These are phyloP conservation scores for Trypanosoma avium DNA, from an alignment of 208 protist genomes.

Conservation along the genomic window DNA sequence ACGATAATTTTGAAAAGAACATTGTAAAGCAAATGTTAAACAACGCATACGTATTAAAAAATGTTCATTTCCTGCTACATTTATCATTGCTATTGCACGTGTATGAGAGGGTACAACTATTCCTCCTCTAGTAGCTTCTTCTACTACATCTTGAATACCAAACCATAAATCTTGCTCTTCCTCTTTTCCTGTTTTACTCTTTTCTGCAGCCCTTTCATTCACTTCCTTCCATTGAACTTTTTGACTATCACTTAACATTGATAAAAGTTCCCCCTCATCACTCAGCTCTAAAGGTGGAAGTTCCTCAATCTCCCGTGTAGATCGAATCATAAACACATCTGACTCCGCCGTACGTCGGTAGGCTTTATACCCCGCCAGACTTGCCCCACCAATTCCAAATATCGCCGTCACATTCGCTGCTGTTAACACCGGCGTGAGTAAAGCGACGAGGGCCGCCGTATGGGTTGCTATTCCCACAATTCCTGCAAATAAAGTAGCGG, in stretches of 20 bases:
- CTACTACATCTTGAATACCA: conserved; percentile 44
- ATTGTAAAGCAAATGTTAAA: conserved; percentile 65
- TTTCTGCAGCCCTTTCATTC: conserved; percentile 13
- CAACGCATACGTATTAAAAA: conserved; percentile 49
- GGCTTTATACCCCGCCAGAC: conserved; percentile 74
- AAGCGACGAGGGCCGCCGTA: conserved; percentile 50
- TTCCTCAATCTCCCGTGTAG: conserved; percentile 61
- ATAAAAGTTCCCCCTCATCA: conserved; percentile 11
- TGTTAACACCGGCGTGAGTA: conserved; percentile 71
- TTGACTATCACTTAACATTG: conserved; percentile 19
- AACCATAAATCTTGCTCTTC: conserved; percentile 4
- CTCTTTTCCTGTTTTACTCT: not conserved
- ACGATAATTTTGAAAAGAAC: conserved; percentile 35
- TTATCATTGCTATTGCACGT: conserved; percentile 48
- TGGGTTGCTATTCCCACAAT: conserved; percentile 71
- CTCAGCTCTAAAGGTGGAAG: conserved; percentile 22
- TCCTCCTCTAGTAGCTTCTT: conserved; percentile 47
- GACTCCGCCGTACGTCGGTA: conserved; percentile 65
- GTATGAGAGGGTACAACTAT: conserved; percentile 70
- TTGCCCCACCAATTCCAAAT: conserved; percentile 69
- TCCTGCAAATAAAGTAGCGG: conserved; percentile 47
- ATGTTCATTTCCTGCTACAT: conserved; percentile 32
- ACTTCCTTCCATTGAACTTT: conserved; percentile 6
- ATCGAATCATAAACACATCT: conserved; percentile 63
- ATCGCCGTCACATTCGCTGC: conserved; percentile 66